Percentiles rank a stretch among this genome's conserved stretches.
These are phyloP conservation scores for Penicillium argentinense DNA, from an alignment of 495 filamentous ascomycete species.

Conservation along the genomic window DNA sequence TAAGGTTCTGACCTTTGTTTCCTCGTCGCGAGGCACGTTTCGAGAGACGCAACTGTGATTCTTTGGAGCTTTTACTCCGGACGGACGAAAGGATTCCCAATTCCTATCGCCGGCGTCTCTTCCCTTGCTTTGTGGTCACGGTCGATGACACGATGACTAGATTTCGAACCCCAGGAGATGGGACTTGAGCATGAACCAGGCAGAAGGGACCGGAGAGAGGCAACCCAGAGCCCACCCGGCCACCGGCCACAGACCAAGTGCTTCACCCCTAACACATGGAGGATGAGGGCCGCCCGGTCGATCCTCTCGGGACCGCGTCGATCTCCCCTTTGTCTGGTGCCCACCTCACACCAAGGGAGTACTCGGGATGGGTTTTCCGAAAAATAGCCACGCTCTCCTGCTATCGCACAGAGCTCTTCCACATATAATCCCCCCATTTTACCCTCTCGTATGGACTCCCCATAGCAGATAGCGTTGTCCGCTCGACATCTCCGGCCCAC, in stretches of 20 bases:
- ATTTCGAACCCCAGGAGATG: no score
- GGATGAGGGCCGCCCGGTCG: conserved; percentile 8
- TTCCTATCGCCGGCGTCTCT: no score
- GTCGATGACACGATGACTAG: no score
- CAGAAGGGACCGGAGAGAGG: background rate
- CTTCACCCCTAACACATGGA: conserved; percentile 5
- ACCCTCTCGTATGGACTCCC: no score
- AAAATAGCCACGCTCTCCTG: no score
- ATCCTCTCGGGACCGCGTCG: conserved; percentile 12
- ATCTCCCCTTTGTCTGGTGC: conserved; percentile 2
- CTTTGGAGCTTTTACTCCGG: background rate
- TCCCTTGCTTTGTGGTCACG: no score
- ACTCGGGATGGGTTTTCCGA: background rate
- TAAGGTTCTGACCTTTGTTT: background rate
- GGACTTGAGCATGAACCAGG: no score
- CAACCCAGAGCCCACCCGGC: no score
- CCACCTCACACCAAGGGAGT: background rate
- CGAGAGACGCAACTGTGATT: background rate
- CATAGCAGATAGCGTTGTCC: no score
- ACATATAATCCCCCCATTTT: no score
- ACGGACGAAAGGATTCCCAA: background rate
- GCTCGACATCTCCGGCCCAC: conserved; percentile 1
- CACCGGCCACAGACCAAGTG: background rate
- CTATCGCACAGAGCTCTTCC: no score
- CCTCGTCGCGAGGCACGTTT: background rate